Base-by-base conservation (phyloP, 129 eudicot genomes). In the Saposhnikovia divaricata region DNA sequence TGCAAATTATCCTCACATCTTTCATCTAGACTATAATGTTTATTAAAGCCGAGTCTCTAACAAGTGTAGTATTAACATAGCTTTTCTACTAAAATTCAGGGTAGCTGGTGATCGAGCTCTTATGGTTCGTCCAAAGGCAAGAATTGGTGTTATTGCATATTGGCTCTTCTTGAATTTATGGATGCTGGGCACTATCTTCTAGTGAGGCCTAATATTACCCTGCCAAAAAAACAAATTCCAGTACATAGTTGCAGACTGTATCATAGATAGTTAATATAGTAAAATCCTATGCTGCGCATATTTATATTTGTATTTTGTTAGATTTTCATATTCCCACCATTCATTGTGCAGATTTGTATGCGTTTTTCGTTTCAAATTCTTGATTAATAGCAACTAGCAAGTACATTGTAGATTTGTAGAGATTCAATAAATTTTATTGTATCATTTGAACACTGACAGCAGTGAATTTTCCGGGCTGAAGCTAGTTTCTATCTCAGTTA, bases 61-160 rank as follows among this genome's bases (percentile, higher is more conserved):
- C 16, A 44, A 74, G 37, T 73, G 31, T 6, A 42, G 78, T 74
- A 38, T 27, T 78, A 47, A 77, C 51, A 6, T 4, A 0, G 4
- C 19, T 69, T 38, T 80, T 77, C 44, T 9, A 38, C 45, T 82
- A 9, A 57, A 61, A 69, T 83, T 50, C 88, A 95, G 99, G 99
- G 96, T 92, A 84, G 86, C 96, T 4, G 91, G 94, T 51, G 90
- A 89, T 81, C 90, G 90, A 80, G 91, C 93, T 81, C 85, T 92
- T 85, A 95, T 90, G 97, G 87, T 88, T 81, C 93, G 85, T 69
- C 99, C 99, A 42, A 78, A 96, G 68, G 99, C 94, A 75, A 87
- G 99, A 83, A 85, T 95, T 23, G 88, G 96, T 12, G 81, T 94
- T 46, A 80, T 95, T 77, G 93, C 92, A 9, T 94, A 94, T 90